A percentile compares a stretch with the other conserved stretches of the same genome.
phyloP scores from a whole-genome alignment of 495 filamentous ascomycete species.

The Trypethelium eluteriae region DNA sequence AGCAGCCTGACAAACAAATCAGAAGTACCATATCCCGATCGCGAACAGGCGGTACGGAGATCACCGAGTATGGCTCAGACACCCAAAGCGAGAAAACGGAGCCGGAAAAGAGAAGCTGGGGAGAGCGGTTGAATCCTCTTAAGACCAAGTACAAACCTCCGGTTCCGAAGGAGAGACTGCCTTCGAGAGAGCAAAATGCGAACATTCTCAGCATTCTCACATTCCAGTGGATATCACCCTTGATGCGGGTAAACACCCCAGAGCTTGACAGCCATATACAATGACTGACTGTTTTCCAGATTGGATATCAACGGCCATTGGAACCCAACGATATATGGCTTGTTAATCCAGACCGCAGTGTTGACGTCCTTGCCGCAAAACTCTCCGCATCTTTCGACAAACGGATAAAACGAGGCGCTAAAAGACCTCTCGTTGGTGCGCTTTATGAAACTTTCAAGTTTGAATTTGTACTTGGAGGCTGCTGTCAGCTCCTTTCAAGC shows the following conservation, averaged over 20 bases:
- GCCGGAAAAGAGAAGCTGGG: slow-evolving; percentile 47
- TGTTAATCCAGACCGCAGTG: slow-evolving; percentile 72
- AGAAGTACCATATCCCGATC: slow-evolving; percentile 8
- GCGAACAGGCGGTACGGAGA: slow-evolving; percentile 18
- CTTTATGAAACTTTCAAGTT: slow-evolving; percentile 78
- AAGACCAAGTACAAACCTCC: slow-evolving; percentile 52
- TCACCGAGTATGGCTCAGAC: slow-evolving; percentile 21
- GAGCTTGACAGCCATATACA: neutral
- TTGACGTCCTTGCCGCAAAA: slow-evolving; percentile 56
- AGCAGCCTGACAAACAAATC: slow-evolving; percentile 15
- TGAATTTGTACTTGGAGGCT: slow-evolving; percentile 77
- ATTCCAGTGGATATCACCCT: slow-evolving; percentile 61
- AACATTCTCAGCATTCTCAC: slow-evolving; percentile 52
- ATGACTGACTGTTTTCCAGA: slow-evolving; percentile 31
- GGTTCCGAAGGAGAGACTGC: slow-evolving; percentile 48
- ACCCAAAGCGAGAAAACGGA: slow-evolving; percentile 26
- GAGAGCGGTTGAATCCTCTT: slow-evolving; percentile 54
- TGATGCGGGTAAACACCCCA: slow-evolving; percentile 52
- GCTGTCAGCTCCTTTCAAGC: slow-evolving; percentile 64
- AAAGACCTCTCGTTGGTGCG: slow-evolving; percentile 69
- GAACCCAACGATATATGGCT: slow-evolving; percentile 80
- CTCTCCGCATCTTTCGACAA: slow-evolving; percentile 59
- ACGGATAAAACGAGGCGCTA: slow-evolving; percentile 57
- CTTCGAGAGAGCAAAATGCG: slow-evolving; percentile 52
- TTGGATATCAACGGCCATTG: slow-evolving; percentile 75